Base-by-base conservation (phyloP, 1,284 basidiomycete genomes). In the Rhodotorula sp. region DNA sequence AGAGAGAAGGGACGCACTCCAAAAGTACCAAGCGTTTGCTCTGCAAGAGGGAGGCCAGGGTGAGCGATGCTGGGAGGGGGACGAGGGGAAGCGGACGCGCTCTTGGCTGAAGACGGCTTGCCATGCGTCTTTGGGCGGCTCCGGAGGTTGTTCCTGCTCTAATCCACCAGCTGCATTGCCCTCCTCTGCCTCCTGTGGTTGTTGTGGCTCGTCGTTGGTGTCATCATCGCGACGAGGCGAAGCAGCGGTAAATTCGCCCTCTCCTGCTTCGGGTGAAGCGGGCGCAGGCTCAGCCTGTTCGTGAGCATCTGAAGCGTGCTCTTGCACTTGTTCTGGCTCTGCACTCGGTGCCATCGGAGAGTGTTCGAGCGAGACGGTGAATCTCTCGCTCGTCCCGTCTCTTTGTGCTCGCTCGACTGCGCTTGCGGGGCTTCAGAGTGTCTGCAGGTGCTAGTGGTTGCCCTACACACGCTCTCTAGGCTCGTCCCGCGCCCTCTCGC, bases 1-100 rank as follows among this genome's bases (percentile, higher is more conserved):
- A 45, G 14, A 48, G 23, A 34, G 34, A 34, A 34, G 34, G 34
- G 34, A 2, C 55, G 50, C 25, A 66, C 64, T 78, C 72, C 73
- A 77, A 71, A 77, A 79, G 66, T 79, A 79, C 70, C 78, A 79
- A 1, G 74, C 76, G 42, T 74, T 73, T 12, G 72, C 65, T 34
- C 78, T 79, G 56, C 46, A 14, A 14, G 57, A 21, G 4, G 48
- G 7, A 12, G 7, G 46, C 41, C 27, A 34, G n/a, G 19, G 56
- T 45, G 19, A 58, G 50, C 23, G 23, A 2, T 45, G 23, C 17
- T 17, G 42, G 10, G 27, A 16, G 21, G 49, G 5, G 34, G 13
- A 23, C 4, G 23, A 9, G 4, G 58, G 17, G 19, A 60, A 27
- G n/a, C 16, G 19, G 25, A 67, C 77, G 66, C 21, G 78, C 78